Percentiles rank a stretch among this genome's conserved stretches.
These are phyloP conservation scores for Pyrenophora teres DNA, from an alignment of 2,329 filamentous ascomycete genomes.

Conservation along the genomic window DNA sequence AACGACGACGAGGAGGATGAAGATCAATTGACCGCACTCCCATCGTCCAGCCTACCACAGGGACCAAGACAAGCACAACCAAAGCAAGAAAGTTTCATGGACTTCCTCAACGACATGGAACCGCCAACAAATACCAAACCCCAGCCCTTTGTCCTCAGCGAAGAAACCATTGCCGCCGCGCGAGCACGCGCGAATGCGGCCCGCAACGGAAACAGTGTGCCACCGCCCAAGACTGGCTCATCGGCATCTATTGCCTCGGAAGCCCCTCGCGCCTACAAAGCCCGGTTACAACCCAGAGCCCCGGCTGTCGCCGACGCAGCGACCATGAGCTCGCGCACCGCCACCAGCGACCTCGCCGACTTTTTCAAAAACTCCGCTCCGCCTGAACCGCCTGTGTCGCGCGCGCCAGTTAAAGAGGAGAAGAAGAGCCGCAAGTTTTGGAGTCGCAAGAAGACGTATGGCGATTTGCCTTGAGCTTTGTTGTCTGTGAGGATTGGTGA, in stretches of 20 bases:
- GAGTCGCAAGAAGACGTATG: slow-evolving; percentile 38
- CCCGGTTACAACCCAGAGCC: slow-evolving; percentile 34
- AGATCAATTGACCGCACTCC: slow-evolving; percentile 55
- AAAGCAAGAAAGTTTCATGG: slow-evolving; percentile 65
- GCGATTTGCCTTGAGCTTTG: slow-evolving; percentile 17
- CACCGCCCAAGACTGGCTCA: slow-evolving; percentile 17
- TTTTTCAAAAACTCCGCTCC: slow-evolving; percentile 51
- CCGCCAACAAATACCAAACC: slow-evolving; percentile 57
- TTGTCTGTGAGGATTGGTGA: too few relatives aligned
- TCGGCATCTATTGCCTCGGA: slow-evolving; percentile 23
- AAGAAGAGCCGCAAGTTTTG: slow-evolving; percentile 44
- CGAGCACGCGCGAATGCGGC: slow-evolving; percentile 32
- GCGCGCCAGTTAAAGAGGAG: slow-evolving; percentile 25
- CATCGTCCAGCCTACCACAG: slow-evolving; percentile 41
- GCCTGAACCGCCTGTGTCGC: slow-evolving; percentile 27
- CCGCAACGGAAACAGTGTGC: slow-evolving; percentile 14
- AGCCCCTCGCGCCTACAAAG: slow-evolving; percentile 32
- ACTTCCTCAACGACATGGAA: slow-evolving; percentile 72
- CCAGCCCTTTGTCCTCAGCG: slow-evolving; percentile 41
- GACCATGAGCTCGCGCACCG: slow-evolving; percentile 25
- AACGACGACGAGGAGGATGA: slow-evolving; percentile 52
- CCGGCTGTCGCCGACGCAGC: slow-evolving; percentile 29
- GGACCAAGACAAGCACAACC: slow-evolving; percentile 11
- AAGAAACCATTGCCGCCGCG: slow-evolving; percentile 41
- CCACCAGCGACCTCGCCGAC: slow-evolving; percentile 51